Evolutionary conservation across 2,329 filamentous ascomycete species (phyloP).

Genomic region (Hypoxylon sp.): DNA sequence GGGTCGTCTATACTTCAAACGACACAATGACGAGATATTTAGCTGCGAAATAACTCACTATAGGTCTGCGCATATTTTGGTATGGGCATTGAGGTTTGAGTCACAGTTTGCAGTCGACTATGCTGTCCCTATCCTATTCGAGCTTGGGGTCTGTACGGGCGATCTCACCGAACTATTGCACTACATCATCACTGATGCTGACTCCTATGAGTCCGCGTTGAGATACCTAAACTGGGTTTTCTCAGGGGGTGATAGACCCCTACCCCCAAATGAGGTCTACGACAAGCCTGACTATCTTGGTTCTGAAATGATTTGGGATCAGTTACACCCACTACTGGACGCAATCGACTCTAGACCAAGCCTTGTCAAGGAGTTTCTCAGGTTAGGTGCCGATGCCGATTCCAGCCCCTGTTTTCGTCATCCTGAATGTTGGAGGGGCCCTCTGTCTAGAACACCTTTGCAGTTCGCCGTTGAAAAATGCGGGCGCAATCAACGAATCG

Average conservation of each 20-base stretch:
- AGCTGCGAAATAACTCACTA: no score
- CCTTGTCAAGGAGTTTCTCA: background rate
- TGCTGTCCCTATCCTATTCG: background rate
- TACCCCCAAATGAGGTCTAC: no score
- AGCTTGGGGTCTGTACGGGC: background rate
- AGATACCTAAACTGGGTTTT: no score
- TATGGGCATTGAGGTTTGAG: background rate
- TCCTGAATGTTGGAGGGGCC: background rate
- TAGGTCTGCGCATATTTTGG: background rate
- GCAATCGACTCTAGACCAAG: background rate
- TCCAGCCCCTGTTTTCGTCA: background rate
- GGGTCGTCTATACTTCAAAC: background rate
- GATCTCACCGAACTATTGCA: background rate
- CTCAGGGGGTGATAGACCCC: no score
- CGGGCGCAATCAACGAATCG: no score
- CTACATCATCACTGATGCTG: background rate
- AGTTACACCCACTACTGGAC: background rate
- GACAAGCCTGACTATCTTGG: no score
- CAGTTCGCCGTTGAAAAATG: background rate
- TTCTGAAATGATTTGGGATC: no score
- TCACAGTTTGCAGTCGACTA: background rate
- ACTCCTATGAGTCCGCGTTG: background rate
- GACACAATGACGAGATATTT: background rate
- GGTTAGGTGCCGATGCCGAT: background rate
- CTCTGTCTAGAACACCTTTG: slow-evolving; percentile 7